phyloP scores from a whole-genome alignment of 1,139 yeast genomes.

The Candida tropicalis region DNA sequence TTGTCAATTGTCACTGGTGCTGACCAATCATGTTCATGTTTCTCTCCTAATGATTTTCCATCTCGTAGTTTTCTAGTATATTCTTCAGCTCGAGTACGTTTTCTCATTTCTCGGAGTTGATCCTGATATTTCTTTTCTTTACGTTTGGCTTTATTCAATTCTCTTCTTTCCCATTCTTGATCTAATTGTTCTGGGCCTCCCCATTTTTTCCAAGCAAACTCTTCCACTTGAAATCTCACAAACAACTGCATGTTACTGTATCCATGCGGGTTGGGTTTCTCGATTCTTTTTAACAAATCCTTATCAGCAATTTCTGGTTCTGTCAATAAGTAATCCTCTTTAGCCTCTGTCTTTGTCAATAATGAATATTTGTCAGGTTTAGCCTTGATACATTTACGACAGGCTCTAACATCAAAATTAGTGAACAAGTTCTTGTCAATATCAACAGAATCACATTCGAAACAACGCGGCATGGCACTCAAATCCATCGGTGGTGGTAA shows the following conservation, averaged over 20 bases:
- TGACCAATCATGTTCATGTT: constrained; percentile 82
- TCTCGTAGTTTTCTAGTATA: constrained; percentile 70
- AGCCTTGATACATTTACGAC: constrained; percentile 72
- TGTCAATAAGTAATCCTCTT: constrained; percentile 87
- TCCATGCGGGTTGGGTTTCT: constrained; percentile 94
- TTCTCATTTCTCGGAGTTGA: constrained; percentile 81
- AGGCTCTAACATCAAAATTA: constrained; percentile 71
- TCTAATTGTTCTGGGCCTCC: constrained; percentile 88
- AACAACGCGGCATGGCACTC: constrained; percentile 73
- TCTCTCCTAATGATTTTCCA: constrained; percentile 50
- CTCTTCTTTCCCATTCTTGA: constrained; percentile 88
- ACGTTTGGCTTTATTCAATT: constrained; percentile 67
- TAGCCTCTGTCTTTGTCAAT: constrained; percentile 92
- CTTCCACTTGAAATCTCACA: constrained; percentile 87
- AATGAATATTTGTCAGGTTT: constrained; percentile 87
- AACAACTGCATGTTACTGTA: constrained; percentile 93
- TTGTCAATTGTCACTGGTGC: constrained; percentile 46
- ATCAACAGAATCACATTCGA: constrained; percentile 78
- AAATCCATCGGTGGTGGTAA: constrained; percentile 74
- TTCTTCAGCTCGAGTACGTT: constrained; percentile 91
- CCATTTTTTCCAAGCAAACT: constrained; percentile 93
- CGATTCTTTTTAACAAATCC: constrained; percentile 69
- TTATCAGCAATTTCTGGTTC: constrained; percentile 87
- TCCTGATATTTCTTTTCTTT: constrained; percentile 79
- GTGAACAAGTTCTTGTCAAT: constrained; percentile 73